These are phyloP conservation scores for Fonsecaea nubica DNA, from an alignment of 2,329 filamentous ascomycete genomes.

Conservation along the genomic window DNA sequence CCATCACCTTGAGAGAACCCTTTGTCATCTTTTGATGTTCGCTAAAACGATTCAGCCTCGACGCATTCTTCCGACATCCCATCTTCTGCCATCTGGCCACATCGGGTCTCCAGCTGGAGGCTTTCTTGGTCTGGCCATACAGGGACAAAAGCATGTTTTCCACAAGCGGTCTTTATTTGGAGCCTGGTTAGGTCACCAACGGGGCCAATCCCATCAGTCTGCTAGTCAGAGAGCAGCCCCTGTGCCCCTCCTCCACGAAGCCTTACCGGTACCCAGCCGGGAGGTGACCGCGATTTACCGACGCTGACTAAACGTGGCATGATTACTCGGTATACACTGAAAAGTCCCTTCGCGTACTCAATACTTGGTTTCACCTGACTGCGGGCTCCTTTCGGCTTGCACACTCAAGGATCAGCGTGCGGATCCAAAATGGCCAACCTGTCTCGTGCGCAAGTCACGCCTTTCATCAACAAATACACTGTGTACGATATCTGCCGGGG, in stretches of 20 bases:
- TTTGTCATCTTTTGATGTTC: neutral
- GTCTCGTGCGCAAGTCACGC: neutral
- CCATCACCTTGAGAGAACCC: neutral
- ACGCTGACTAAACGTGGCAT: neutral
- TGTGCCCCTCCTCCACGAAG: neutral
- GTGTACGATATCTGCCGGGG: neutral
- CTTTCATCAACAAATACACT: neutral
- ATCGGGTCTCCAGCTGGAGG: neutral
- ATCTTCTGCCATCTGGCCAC: neutral
- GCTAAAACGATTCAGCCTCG: neutral
- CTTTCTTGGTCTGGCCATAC: neutral
- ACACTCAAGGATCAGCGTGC: no score
- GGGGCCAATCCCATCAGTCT: neutral
- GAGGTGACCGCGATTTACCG: neutral
- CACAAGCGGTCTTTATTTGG: neutral
- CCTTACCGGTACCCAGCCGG: neutral
- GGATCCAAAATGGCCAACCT: neutral
- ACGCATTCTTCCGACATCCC: neutral
- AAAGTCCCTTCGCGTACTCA: neutral
- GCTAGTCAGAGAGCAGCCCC: neutral
- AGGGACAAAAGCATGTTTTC: neutral
- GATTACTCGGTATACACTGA: neutral
- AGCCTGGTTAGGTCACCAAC: neutral
- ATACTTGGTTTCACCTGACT: neutral
- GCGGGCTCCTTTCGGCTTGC: neutral